Evolutionary conservation across 805 yeast genomes (phyloP), one percentile per base, ranked within the genome.

Genomic region (Yarrowia sp.): DNA sequence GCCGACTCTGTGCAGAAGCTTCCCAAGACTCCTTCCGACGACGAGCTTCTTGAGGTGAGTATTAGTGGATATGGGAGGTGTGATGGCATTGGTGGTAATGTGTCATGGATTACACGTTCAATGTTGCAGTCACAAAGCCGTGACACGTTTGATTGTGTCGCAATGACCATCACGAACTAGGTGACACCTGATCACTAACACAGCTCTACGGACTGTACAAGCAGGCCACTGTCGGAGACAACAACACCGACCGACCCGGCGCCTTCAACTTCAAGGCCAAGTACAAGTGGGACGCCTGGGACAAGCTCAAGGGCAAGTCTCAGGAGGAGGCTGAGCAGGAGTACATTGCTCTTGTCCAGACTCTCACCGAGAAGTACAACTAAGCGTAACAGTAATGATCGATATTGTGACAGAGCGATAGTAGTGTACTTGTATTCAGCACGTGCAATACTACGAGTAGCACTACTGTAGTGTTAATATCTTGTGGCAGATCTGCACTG

Each of bases 201-300:
- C 42, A 73, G 78, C 84, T 95, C 74, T 95, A 95, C 82, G 98
- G 94, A 60, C 84, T 95, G 74, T 95, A 84, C 89, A 95, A 95
- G 81, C 99, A 95, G 83, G 97, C 98, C 74, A 94, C 98, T 42
- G 89, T 88, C 68, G 99, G 99, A 72, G 99, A 95, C 85, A 92
- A 92, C 85, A 79, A 77, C 73, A 90, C 97, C 70, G 82, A 84
- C 68, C 91, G 91, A 82, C 99, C 99, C 67, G 95, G 97, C 71
- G 80, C 90, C 69, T 91, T 95, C 79, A 96, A 92, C 81, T 85
- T 95, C 82, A 92, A 90, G 82, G 98, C 94, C 73, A 92, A 96
- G 81, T 90, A 91, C 86, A 95, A 95, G 84, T 95, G 98, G 98
- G 94, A 93, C 77, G 85, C 98, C 9, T 95, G 98, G 98, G 88